phyloP scores from a whole-genome alignment of 352 stramenopile genomes.

The Aphanomyces cochlioides region DNA sequence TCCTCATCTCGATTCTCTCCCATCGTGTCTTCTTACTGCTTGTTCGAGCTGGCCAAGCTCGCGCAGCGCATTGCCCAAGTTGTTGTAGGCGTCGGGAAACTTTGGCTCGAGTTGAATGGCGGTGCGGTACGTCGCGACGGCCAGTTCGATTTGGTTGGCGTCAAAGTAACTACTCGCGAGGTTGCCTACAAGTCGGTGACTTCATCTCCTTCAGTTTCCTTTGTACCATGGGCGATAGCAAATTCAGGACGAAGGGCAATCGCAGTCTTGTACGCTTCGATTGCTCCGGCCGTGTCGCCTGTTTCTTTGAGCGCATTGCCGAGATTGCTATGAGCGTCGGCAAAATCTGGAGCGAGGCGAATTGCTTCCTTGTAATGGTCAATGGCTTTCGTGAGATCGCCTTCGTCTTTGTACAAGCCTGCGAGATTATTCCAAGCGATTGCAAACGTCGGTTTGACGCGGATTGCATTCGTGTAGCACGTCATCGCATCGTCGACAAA shows the following conservation, averaged over 20 bases:
- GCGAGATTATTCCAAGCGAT: slow-evolving; percentile 92
- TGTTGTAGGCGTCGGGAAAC: slow-evolving; percentile 93
- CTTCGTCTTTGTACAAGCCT: slow-evolving; percentile 88
- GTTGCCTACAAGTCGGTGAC: slow-evolving; percentile 48
- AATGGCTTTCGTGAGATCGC: slow-evolving; percentile 72
- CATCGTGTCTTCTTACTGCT: slow-evolving; percentile 17
- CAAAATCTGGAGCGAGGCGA: slow-evolving; percentile 73
- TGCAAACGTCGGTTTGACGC: slow-evolving; percentile 83
- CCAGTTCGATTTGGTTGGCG: slow-evolving; percentile 71
- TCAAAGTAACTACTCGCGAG: slow-evolving; percentile 90
- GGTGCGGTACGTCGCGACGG: slow-evolving; percentile 84
- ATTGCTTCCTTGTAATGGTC: slow-evolving; percentile 86
- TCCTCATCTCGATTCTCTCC: background rate
- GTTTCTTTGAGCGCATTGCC: slow-evolving; percentile 82
- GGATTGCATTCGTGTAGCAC: slow-evolving; percentile 90
- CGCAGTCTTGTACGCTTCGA: slow-evolving; percentile 79
- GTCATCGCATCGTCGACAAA: slow-evolving; percentile 79
- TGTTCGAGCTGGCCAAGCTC: slow-evolving; percentile 80
- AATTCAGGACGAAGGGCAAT: slow-evolving; percentile 86
- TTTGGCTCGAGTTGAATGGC: slow-evolving; percentile 91
- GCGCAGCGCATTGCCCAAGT: slow-evolving; percentile 88
- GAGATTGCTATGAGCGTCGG: slow-evolving; percentile 83
- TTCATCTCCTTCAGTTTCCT: background rate
- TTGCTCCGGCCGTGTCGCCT: slow-evolving; percentile 63
- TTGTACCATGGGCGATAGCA: slow-evolving; percentile 75